phyloP scores from a whole-genome alignment of 2,329 filamentous ascomycete species.

The Aspergillus melleus region DNA sequence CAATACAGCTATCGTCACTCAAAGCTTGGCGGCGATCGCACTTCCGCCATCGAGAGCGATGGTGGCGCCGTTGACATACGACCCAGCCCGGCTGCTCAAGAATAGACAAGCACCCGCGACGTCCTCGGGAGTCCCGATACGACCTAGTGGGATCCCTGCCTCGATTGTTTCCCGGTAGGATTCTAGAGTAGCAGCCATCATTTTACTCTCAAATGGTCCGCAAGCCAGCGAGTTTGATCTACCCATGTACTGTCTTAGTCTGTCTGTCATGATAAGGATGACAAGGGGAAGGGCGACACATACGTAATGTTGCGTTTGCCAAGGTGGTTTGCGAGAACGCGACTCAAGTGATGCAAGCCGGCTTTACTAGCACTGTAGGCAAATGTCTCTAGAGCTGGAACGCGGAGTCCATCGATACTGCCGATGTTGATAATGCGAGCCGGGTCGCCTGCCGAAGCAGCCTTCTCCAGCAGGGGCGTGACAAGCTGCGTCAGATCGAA shows the following conservation, averaged over 20 bases:
- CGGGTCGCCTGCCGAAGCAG: slow-evolving; percentile 44
- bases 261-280: background rate
- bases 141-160: slow-evolving; percentile 61
- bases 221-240: slow-evolving; percentile 68
- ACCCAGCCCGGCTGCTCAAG: slow-evolving; percentile 65
- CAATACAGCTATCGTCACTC: slow-evolving; percentile 9
- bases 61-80: slow-evolving; percentile 65
- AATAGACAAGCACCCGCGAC: slow-evolving; percentile 72
- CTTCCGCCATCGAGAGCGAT: slow-evolving; percentile 63
- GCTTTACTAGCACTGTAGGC: slow-evolving; percentile 56
- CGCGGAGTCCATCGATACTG: slow-evolving; percentile 55
- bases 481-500: slow-evolving; percentile 51
- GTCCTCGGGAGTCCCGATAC: slow-evolving; percentile 68
- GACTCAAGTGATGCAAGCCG: slow-evolving; percentile 54
- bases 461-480: slow-evolving; percentile 50
- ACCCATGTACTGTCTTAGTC: slow-evolving; percentile 33
- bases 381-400: slow-evolving; percentile 54
- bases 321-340: slow-evolving; percentile 52
- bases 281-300: slow-evolving; percentile 27
- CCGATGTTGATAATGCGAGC: slow-evolving; percentile 56
- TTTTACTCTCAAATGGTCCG: slow-evolving; percentile 61
- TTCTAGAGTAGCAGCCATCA: slow-evolving; percentile 56
- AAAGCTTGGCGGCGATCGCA: slow-evolving; percentile 42
- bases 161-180: slow-evolving; percentile 51
- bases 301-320: slow-evolving; percentile 55